phyloP scores from a whole-genome alignment of 2,329 filamentous ascomycete genomes.

The Penicillium corylophilum region DNA sequence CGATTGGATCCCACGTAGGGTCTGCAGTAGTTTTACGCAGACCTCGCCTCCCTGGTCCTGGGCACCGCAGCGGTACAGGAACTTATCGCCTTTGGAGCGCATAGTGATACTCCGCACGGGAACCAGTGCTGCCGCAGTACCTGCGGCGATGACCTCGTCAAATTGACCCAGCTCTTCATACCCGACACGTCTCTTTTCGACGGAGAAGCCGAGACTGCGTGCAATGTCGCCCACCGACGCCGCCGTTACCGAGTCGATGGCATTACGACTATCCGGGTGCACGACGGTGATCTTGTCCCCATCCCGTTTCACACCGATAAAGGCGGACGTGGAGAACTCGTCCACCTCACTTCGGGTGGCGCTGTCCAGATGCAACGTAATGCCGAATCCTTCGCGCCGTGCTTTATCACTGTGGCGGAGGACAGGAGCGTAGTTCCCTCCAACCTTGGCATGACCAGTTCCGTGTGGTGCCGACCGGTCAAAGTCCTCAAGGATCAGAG shows the following conservation, averaged over 20 bases:
- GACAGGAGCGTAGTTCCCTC: conserved; percentile 94
- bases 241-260: conserved; percentile 84
- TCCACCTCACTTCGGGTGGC: conserved; percentile 81
- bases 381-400: conserved; percentile 76
- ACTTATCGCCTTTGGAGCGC: conserved; percentile 56
- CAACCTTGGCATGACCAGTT: conserved; percentile 87
- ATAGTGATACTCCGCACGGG: conserved; percentile 89
- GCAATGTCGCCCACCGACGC: conserved; percentile 75
- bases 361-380: conserved; percentile 90
- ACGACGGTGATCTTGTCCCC: conserved; percentile 67
- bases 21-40: conserved; percentile 69
- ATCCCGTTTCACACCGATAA: conserved; percentile 73
- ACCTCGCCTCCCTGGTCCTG: conserved; percentile 60
- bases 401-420: conserved; percentile 83
- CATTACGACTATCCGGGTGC: conserved; percentile 81
- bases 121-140: conserved; percentile 86
- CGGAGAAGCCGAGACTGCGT: conserved; percentile 75
- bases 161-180: conserved; percentile 65
- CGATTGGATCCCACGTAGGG: conserved; percentile 81
- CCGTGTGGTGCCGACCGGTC: conserved; percentile 91
- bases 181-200: conserved; percentile 67
- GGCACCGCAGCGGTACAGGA: conserved; percentile 51
- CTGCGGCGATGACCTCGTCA: conserved; percentile 83
- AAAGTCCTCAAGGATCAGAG: conserved; percentile 86
- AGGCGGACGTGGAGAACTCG: conserved; percentile 93